phyloP scores from a whole-genome alignment of 1,284 basidiomycete species.

The Ceratobasidium sp. region DNA sequence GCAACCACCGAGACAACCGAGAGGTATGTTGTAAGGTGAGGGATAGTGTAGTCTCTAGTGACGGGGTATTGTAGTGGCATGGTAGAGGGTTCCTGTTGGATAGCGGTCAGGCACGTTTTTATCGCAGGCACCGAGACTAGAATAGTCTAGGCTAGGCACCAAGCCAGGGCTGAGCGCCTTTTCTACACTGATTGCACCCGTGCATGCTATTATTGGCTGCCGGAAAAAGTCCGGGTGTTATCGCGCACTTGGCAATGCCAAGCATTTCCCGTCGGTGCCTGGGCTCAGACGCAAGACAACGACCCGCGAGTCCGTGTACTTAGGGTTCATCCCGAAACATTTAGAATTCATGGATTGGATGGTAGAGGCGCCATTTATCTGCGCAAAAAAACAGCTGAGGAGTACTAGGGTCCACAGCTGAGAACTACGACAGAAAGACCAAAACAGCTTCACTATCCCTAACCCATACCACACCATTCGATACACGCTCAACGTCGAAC shows the following conservation, averaged over 20 bases:
- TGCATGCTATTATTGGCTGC: too few relatives aligned
- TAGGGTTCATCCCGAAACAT: background rate
- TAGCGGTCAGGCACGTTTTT: too few relatives aligned
- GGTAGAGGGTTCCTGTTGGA: too few relatives aligned
- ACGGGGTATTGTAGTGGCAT: conserved; percentile 24
- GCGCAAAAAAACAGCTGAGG: background rate
- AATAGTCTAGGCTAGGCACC: too few relatives aligned
- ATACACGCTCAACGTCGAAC: conserved; percentile 28
- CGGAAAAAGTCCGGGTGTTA: too few relatives aligned
- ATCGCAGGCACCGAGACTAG: too few relatives aligned
- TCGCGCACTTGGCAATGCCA: too few relatives aligned
- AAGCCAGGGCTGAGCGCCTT: too few relatives aligned
- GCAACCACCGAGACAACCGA: conserved; percentile 7
- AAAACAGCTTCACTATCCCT: conserved; percentile 47
- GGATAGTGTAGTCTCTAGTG: conserved; percentile 1
- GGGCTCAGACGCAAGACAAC: background rate
- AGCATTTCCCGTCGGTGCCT: too few relatives aligned
- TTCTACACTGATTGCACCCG: too few relatives aligned
- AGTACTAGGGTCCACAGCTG: background rate
- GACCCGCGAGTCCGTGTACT: background rate
- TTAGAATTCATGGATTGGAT: background rate
- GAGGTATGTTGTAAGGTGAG: conserved; percentile 8
- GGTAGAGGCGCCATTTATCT: background rate
- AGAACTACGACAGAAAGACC: conserved; percentile 38
- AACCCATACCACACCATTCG: conserved; percentile 11